These are phyloP conservation scores for Tremellales sp. DNA, from an alignment of 1,284 basidiomycete species.

Conservation along the genomic window DNA sequence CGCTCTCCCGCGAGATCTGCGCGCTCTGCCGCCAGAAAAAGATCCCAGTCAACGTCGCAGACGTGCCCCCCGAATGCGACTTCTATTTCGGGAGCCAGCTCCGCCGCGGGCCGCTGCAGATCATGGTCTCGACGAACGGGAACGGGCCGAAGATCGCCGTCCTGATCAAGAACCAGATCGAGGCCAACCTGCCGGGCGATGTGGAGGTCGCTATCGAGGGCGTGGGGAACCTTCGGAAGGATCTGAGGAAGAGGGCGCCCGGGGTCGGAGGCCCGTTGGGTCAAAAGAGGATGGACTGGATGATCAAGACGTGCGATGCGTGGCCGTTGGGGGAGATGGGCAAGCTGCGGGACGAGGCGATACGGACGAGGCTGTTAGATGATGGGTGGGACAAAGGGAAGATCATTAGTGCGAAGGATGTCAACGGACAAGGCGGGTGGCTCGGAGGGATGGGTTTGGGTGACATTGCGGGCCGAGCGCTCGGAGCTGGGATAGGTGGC, in stretches of 20 bases:
- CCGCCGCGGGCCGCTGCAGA: conserved; percentile 83
- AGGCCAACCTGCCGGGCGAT: conserved; percentile 63
- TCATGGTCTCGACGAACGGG: conserved; percentile 95
- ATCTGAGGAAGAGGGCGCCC: conserved; percentile 51
- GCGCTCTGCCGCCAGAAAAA: conserved; percentile 62
- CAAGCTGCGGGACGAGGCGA: conserved; percentile 37
- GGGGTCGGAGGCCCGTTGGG: conserved; percentile 53
- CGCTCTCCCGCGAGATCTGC: conserved; percentile 65
- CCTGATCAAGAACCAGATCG: conserved; percentile 69
- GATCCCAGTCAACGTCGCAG: conserved; percentile 92
- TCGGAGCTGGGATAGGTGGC: conserved; percentile 3
- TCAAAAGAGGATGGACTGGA: conserved; percentile 84
- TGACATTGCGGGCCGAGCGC: not conserved
- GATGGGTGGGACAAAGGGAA: conserved; percentile 47
- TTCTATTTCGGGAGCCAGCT: conserved; percentile 98
- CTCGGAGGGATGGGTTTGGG: not conserved
- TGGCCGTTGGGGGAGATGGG: conserved; percentile 54
- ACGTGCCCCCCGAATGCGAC: conserved; percentile 91
- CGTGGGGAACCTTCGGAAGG: conserved; percentile 57
- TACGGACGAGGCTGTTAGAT: conserved; percentile 35
- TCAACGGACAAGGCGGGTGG: no score
- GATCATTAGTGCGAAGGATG: conserved; percentile 37
- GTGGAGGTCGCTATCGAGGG: conserved; percentile 76
- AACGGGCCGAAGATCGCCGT: conserved; percentile 88
- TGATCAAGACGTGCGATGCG: conserved; percentile 79